phyloP scores from a whole-genome alignment of 2,329 filamentous ascomycete species.

The Clonostachys rhizophaga region DNA sequence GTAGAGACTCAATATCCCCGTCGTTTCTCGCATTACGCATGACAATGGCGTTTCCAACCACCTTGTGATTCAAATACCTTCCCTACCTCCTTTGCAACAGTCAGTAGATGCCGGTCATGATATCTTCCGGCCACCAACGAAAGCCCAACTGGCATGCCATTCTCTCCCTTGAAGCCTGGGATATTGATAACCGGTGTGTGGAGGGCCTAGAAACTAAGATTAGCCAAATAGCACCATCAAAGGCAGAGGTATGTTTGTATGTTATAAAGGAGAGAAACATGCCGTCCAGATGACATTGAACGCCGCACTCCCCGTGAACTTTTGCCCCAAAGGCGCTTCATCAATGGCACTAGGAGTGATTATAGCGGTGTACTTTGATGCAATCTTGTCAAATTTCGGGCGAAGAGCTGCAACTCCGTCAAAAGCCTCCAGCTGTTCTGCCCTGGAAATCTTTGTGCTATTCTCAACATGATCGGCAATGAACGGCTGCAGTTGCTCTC shows the following conservation, averaged over 20 bases:
- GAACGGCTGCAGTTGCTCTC: conserved; percentile 36
- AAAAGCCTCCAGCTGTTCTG: conserved; percentile 25
- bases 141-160: conserved; percentile 54
- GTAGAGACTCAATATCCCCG: too few relatives aligned
- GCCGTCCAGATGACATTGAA: conserved; percentile 40
- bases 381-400: conserved; percentile 44
- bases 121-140: conserved; percentile 45
- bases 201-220: conserved; percentile 42
- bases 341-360: conserved; percentile 52
- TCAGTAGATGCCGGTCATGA: conserved; percentile 36
- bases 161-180: conserved; percentile 51
- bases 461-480: conserved; percentile 30
- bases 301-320: conserved; percentile 43
- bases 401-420: conserved; percentile 44
- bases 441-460: conserved; percentile 30
- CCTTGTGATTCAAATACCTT: conserved; percentile 23
- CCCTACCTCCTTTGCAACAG: conserved; percentile 29
- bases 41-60: conserved; percentile 14
- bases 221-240: conserved; percentile 17
- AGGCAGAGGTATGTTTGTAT: conserved; percentile 16
- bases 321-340: conserved; percentile 46
- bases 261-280: conserved; percentile 7
- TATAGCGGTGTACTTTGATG: conserved; percentile 41
- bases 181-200: conserved; percentile 61
- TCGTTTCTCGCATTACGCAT: too few relatives aligned